Evolutionary conservation across 2,329 filamentous ascomycete species (phyloP).

Genomic region (Periconia sp.): DNA sequence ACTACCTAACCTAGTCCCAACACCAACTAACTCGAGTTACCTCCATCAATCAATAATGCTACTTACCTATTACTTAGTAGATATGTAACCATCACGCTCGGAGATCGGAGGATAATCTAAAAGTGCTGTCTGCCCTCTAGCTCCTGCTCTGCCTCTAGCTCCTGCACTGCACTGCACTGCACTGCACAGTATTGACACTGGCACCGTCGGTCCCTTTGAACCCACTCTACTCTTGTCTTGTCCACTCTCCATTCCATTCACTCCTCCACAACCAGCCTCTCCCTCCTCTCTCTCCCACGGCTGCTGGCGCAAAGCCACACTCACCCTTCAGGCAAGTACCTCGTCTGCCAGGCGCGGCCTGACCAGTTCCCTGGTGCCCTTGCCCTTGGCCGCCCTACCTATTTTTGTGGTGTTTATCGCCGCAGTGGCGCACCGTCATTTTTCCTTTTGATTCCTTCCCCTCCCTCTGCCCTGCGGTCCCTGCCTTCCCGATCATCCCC

Average conservation of each 20-base stretch:
- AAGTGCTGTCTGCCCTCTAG: constrained; percentile 13
- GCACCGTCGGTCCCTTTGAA: too few relatives aligned
- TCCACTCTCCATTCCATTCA: background rate
- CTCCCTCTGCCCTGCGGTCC: constrained; percentile 36
- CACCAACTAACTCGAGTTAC: too few relatives aligned
- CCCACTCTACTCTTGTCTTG: background rate
- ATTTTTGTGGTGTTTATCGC: constrained; percentile 33
- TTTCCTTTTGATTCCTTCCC: constrained; percentile 2
- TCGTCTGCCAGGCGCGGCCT: constrained; percentile 23
- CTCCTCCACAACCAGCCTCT: background rate
- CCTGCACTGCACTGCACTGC: too few relatives aligned
- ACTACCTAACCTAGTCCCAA: background rate
- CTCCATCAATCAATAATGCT: too few relatives aligned
- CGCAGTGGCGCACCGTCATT: constrained; percentile 28
- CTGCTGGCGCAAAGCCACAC: constrained; percentile 39
- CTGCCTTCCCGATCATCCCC: too few relatives aligned
- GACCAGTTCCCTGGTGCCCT: constrained; percentile 17
- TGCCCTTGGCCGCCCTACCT: constrained; percentile 22
- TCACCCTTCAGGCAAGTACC: constrained; percentile 31
- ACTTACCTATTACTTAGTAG: too few relatives aligned
- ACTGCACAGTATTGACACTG: too few relatives aligned
- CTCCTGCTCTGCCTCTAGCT: too few relatives aligned
- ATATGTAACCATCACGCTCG: constrained; percentile 38
- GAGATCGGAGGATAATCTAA: constrained; percentile 40
- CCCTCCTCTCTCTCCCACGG: constrained; percentile 10